Evolutionary conservation across 371 early-diverging fungal genomes (phyloP), one percentile per base, ranked within the genome.

Genomic region (Rhizopus arrhizus): DNA sequence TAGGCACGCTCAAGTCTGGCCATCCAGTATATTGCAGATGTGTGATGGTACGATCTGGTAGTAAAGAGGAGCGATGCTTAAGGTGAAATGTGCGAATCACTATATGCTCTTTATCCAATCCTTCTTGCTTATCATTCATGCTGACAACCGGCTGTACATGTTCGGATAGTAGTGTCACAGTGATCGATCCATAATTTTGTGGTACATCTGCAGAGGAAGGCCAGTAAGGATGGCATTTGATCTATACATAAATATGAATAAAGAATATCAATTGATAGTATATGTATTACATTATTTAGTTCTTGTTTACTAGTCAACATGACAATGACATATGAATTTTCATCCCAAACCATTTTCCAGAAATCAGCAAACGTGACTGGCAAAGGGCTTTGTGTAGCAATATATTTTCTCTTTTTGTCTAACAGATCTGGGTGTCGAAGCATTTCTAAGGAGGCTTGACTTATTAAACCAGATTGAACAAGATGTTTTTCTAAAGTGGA

Each of bases 261-360:
- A 72, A 68, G 38, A 52, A 56, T 45, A 43, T 33, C 36, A 57
- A 43, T n/a, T 13, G 5, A 43, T 0, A 43, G 5, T 15, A 11
- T 9, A 13, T 5, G 5, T 4, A 5, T 86, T 89, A 72, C 70
- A 59, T 87, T 73, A 3, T 87, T 85, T 45, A 81, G 78, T 74
- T 96, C 95, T 12, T 86, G 81, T 54, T 89, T 87, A 41, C 85
- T 83, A 0, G 96, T 91, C 53, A 96, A 69, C 94, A 95, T 95
- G 10, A 94, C 91, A 40, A 96, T 81, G 4, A 90, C 85, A 5
- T 64, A 59, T 1, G 81, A 69, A 7, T 77, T 54, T 65, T 93
- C 88, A 63, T 94, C 92, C 91, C 90, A 93, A 13, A 90, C 66
- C 83, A 95, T 86, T 45, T 81, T 77, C 95, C 95, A 96, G 59